phyloP scores from a whole-genome alignment of 805 yeast species.

The Kluyveromyces lactis region DNA sequence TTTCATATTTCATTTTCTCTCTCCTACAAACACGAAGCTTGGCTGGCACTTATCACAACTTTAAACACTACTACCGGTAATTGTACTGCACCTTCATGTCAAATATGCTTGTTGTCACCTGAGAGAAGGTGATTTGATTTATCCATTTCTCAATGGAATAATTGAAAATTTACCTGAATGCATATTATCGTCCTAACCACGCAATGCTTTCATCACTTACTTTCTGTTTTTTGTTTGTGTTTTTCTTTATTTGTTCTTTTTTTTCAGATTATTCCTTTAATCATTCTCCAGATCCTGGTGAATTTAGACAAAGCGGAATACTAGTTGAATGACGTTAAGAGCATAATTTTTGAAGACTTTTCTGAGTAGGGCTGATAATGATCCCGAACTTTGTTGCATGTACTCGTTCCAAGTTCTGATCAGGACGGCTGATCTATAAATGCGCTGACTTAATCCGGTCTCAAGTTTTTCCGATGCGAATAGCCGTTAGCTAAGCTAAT shows the following conservation, averaged over 20 bases:
- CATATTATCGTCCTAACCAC: not conserved
- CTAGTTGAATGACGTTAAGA: slow-evolving; percentile 1
- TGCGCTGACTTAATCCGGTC: no score
- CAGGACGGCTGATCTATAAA: not conserved
- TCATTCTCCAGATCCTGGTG: not conserved
- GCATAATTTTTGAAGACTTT: not conserved
- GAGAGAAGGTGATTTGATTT: no score
- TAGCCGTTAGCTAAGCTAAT: not conserved
- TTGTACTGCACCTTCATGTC: not conserved
- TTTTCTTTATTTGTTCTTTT: not conserved
- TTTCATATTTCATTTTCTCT: no score
- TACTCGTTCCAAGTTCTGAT: not conserved
- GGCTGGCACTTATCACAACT: not conserved
- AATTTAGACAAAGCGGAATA: slow-evolving; percentile 1
- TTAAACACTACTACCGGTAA: not conserved
- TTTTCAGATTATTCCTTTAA: not conserved
- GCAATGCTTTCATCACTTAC: not conserved
- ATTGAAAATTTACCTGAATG: no score
- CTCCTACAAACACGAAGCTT: not conserved
- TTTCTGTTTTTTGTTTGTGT: not conserved
- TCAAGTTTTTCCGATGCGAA: not conserved
- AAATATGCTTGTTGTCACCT: not conserved
- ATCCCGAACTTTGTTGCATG: not conserved
- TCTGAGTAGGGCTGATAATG: not conserved
- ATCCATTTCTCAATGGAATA: no score